Evolutionary conservation across 2,329 filamentous ascomycete species (phyloP).

Genomic region (Aspergillus piperis): DNA sequence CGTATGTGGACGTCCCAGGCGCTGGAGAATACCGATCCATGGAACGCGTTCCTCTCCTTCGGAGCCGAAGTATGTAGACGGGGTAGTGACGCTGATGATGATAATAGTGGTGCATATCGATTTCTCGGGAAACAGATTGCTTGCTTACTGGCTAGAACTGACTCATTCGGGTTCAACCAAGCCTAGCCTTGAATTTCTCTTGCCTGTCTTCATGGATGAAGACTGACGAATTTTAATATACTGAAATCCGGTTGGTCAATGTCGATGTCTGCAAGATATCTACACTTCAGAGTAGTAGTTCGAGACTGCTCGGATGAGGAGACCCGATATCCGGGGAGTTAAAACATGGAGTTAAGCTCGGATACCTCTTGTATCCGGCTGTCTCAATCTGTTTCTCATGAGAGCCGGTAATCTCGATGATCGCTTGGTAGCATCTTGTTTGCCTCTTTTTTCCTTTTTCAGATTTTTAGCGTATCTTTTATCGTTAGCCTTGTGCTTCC

Average conservation of each 20-base stretch:
- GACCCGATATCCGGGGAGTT: background rate
- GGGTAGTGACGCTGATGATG: background rate
- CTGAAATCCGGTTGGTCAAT: background rate
- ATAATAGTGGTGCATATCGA: background rate
- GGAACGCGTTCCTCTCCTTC: background rate
- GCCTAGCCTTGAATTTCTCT: background rate
- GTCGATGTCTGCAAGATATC: background rate
- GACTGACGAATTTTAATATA: background rate
- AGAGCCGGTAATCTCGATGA: background rate
- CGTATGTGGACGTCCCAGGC: background rate
- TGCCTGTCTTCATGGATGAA: background rate
- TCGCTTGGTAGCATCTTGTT: background rate
- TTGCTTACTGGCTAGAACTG: background rate
- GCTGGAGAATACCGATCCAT: background rate
- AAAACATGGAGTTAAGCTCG: background rate
- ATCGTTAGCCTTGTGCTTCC: no score
- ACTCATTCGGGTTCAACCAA: background rate
- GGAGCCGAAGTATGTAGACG: background rate
- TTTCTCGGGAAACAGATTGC: background rate
- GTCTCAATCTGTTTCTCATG: background rate
- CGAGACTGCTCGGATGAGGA: conserved; percentile 1
- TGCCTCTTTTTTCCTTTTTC: background rate
- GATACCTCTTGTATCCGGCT: background rate
- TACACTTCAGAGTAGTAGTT: background rate
- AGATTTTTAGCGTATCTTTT: background rate